Conservation (phyloP, 805 yeast species). For the Kodamaea neixiangensis region DNA sequence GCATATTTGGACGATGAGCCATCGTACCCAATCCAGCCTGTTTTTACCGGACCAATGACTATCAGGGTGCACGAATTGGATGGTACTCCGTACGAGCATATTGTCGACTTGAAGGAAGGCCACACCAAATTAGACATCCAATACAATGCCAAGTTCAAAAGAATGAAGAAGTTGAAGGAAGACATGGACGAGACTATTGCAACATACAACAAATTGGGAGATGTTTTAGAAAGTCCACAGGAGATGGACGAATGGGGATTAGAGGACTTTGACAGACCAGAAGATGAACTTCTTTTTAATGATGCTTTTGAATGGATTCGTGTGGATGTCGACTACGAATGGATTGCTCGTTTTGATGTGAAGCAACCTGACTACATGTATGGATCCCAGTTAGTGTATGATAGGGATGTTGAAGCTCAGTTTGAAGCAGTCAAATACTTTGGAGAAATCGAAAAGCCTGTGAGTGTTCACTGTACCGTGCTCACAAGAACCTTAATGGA, state of each 20-base stretch:
- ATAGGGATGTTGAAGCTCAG: conserved; percentile 95
- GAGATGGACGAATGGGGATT: conserved; percentile 75
- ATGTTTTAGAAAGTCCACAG: conserved; percentile 59
- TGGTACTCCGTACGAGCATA: conserved; percentile 98
- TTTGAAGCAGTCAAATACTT: conserved; percentile 77
- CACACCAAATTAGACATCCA: conserved; percentile 89
- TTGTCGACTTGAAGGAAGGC: conserved; percentile 84
- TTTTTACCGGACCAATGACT: conserved; percentile 93
- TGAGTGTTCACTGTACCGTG: conserved; percentile 68
- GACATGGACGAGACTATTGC: conserved; percentile 38
- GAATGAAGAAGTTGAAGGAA: conserved; percentile 64
- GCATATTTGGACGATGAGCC: conserved; percentile 45
- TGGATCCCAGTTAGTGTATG: conserved; percentile 90
- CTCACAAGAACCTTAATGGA: conserved; percentile 83
- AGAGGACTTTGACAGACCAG: conserved; percentile 67
- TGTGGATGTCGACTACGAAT: conserved; percentile 96
- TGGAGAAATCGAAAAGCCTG: conserved; percentile 59
- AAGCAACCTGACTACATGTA: conserved; percentile 95
- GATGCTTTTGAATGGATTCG: conserved; percentile 98
- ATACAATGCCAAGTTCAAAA: conserved; percentile 89
- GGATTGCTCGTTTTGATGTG: conserved; percentile 82
- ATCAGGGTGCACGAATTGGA: conserved; percentile 96
- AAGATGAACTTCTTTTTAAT: conserved; percentile 64
- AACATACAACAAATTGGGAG: conserved; percentile 63
- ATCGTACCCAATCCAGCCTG: conserved; percentile 41